Evolutionary conservation across 768 basidiomycete species (phyloP).

Genomic region (Phylloporus arenicola): DNA sequence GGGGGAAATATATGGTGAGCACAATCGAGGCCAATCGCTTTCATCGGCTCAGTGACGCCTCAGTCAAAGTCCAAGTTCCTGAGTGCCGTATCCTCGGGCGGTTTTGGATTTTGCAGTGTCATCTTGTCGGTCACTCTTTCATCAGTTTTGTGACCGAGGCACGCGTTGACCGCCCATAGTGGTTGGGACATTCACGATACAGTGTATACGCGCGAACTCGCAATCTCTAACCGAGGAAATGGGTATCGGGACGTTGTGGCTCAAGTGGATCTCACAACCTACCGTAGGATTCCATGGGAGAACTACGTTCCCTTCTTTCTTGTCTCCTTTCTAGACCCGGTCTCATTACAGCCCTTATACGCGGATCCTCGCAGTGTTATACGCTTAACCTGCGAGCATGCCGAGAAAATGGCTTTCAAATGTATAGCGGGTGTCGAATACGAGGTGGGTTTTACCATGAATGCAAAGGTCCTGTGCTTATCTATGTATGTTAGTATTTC

Average conservation of each 20-base stretch:
- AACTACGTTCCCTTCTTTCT: slow-evolving; percentile 90
- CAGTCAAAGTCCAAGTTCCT: slow-evolving; percentile 92
- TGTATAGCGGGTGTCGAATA: slow-evolving; percentile 88
- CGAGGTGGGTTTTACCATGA: slow-evolving; percentile 51
- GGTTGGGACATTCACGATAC: slow-evolving; percentile 93
- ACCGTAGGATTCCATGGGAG: slow-evolving; percentile 89
- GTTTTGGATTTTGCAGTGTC: slow-evolving; percentile 92
- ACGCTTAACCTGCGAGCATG: slow-evolving; percentile 49
- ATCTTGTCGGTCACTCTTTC: slow-evolving; percentile 61
- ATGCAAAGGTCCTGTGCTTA: slow-evolving; percentile 2
- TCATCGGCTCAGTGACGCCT: slow-evolving; percentile 6
- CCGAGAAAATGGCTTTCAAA: slow-evolving; percentile 44
- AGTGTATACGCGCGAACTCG: slow-evolving; percentile 78
- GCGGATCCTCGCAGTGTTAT: slow-evolving; percentile 88
- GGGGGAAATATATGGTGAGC: slow-evolving; percentile 89
- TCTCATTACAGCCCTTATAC: slow-evolving; percentile 66
- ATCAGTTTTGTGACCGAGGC: background rate
- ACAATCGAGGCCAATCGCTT: background rate
- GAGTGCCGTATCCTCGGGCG: slow-evolving; percentile 68
- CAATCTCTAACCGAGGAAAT: slow-evolving; percentile 87
- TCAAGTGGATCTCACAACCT: slow-evolving; percentile 79
- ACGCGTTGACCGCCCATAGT: slow-evolving; percentile 32
- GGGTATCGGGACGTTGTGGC: slow-evolving; percentile 91
- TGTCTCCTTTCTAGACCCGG: slow-evolving; percentile 84
- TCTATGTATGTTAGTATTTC: slow-evolving; percentile 56